These are phyloP conservation scores for Lactuca sativa DNA, from an alignment of 129 eudicot species.

Conservation along the genomic window DNA sequence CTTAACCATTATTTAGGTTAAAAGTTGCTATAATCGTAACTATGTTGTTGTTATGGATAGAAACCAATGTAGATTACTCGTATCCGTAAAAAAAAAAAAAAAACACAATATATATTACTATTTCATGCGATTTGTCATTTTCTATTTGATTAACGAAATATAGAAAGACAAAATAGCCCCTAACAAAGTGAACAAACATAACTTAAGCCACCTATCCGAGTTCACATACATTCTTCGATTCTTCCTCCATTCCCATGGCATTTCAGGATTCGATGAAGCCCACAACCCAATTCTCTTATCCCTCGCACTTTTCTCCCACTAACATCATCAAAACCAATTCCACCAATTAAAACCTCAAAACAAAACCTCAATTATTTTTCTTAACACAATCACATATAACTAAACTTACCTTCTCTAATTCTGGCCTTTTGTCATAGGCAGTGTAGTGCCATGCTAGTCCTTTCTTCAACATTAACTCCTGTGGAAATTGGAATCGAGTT, in stretches of 20 bases:
- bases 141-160: too few species aligned
- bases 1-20: too few species aligned
- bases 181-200: too few species aligned
- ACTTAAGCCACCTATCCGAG: not conserved
- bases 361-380: not conserved
- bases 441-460: conserved; percentile 92
- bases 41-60: too few species aligned
- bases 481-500: conserved; percentile 7
- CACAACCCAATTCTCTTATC: conserved; percentile 78
- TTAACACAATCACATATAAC: not conserved
- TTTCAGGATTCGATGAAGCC: conserved; percentile 77
- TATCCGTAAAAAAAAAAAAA: too few species aligned
- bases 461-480: conserved; percentile 90
- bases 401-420: conserved; percentile 52
- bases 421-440: conserved; percentile 70
- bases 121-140: too few species aligned
- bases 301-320: conserved; percentile 92
- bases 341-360: not conserved
- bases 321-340: conserved; percentile 18
- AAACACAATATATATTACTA: too few species aligned
- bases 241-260: conserved; percentile 94
- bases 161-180: too few species aligned
- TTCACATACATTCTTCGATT: conserved; percentile 54
- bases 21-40: too few species aligned
- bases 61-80: too few species aligned